phyloP scores from a whole-genome alignment of 208 protist genomes.

The Wallacemonas rigidus region DNA sequence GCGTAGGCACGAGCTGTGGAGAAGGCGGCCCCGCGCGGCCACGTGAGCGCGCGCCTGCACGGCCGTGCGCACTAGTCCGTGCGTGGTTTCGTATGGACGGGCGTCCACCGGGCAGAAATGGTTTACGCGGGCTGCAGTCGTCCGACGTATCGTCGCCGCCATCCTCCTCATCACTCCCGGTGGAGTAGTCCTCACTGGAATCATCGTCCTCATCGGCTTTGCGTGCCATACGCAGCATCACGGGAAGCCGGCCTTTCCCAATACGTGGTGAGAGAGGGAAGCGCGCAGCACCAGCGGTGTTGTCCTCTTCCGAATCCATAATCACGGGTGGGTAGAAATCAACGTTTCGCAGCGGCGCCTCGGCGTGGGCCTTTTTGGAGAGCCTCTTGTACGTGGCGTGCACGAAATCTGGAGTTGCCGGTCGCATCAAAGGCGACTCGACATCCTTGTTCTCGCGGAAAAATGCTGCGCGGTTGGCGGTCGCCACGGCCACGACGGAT shows the following conservation, averaged over 20 bases:
- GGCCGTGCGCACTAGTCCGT: too few species aligned
- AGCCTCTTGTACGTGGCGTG: neutral
- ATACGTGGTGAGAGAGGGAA: neutral
- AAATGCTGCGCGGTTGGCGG: conserved; percentile 6
- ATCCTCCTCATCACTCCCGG: conserved; percentile 3
- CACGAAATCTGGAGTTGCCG: conserved; percentile 5
- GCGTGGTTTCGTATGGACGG: too few species aligned
- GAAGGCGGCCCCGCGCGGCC: neutral
- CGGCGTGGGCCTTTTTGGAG: conserved; percentile 1
- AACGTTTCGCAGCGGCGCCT: conserved; percentile 4
- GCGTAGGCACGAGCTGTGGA: neutral
- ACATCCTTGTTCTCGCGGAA: conserved; percentile 9
- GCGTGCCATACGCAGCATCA: neutral
- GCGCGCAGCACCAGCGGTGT: neutral
- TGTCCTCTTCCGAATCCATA: conserved; percentile 9
- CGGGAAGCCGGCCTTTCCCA: neutral
- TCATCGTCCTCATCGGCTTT: neutral
- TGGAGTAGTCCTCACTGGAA: conserved; percentile 11
- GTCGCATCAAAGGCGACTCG: neutral
- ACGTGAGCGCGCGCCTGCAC: too few species aligned
- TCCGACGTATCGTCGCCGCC: neutral
- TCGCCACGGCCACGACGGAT: neutral
- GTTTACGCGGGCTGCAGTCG: neutral
- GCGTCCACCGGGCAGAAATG: too few species aligned
- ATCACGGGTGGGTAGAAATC: neutral